Conservation (phyloP, 257 asterid genomes). For the Knoxia roxburghii region DNA sequence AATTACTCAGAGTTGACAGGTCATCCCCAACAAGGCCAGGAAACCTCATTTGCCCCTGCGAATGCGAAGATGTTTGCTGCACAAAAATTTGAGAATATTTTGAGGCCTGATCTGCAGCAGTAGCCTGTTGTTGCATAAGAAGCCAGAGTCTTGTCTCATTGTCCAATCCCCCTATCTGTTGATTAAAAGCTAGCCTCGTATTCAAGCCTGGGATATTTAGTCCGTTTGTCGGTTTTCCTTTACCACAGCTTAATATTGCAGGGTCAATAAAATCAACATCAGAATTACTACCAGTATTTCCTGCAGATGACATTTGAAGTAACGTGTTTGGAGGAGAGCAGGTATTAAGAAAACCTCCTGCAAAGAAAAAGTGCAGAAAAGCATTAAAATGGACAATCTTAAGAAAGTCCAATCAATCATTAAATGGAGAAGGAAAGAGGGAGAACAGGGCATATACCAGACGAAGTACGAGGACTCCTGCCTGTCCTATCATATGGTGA, state of each 20-base stretch:
- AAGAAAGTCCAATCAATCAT: neutral
- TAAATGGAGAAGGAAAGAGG: neutral
- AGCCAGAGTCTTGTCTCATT: conserved; percentile 64
- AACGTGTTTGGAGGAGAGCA: conserved; percentile 33
- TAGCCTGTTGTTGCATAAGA: conserved; percentile 52
- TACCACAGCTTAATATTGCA: conserved; percentile 38
- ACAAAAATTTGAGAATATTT: conserved; percentile 40
- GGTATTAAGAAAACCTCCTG: conserved; percentile 50
- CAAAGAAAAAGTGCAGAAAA: conserved; percentile 4
- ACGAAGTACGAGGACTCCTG: conserved; percentile 36
- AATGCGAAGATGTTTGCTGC: conserved; percentile 36
- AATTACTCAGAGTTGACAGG: conserved; percentile 23
- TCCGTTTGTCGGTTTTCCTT: conserved; percentile 38
- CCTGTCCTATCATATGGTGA: conserved; percentile 45
- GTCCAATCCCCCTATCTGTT: conserved; percentile 35
- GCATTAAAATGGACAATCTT: neutral
- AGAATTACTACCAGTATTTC: conserved; percentile 29
- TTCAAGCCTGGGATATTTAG: conserved; percentile 31
- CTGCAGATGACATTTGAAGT: conserved; percentile 37
- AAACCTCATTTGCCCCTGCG: conserved; percentile 43
- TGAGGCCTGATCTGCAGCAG: conserved; percentile 38
- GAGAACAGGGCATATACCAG: conserved; percentile 34
- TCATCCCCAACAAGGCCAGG: conserved; percentile 31
- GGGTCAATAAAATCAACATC: conserved; percentile 50
- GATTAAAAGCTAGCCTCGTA: conserved; percentile 27